These are phyloP conservation scores for Aspergillus affinis DNA, from an alignment of 495 filamentous ascomycete species.

Conservation along the genomic window DNA sequence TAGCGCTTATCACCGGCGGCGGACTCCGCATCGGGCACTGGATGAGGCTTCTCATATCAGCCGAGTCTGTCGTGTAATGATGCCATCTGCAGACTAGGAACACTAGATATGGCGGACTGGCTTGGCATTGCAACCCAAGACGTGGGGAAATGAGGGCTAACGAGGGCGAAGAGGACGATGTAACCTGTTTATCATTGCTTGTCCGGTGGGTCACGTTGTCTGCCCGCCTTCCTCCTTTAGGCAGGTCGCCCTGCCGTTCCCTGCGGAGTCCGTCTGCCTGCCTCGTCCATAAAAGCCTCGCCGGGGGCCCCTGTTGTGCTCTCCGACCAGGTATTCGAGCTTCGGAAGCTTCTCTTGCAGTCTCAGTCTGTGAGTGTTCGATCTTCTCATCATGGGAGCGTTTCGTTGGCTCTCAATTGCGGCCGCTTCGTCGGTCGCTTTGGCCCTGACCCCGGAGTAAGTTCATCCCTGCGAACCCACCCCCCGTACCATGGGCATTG, in stretches of 20 bases:
- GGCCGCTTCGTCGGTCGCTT: constrained; percentile 19
- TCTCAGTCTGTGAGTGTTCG: background rate
- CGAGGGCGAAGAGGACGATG: background rate
- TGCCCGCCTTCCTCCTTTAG: background rate
- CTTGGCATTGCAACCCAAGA: constrained; percentile 37
- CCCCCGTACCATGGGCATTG: background rate
- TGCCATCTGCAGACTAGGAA: background rate
- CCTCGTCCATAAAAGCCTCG: background rate
- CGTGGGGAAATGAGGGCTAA: background rate
- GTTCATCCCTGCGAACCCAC: background rate
- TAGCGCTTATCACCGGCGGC: background rate
- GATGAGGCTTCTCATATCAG: constrained; percentile 3
- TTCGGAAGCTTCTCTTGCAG: background rate
- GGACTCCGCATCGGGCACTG: background rate
- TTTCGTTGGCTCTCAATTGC: constrained; percentile 19
- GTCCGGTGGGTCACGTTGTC: background rate
- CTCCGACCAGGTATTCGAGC: background rate
- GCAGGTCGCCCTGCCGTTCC: background rate
- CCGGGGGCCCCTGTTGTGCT: background rate
- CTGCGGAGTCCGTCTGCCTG: background rate
- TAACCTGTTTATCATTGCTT: constrained; percentile 1
- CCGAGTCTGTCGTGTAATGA: background rate
- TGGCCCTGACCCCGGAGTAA: constrained; percentile 25
- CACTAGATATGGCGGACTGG: background rate
- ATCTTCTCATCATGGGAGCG: constrained; percentile 14